A percentile compares a stretch with the other conserved stretches of the same genome.
Evolutionary conservation across 1,284 basidiomycete genomes (phyloP).

Genomic region (Mycena sp.): DNA sequence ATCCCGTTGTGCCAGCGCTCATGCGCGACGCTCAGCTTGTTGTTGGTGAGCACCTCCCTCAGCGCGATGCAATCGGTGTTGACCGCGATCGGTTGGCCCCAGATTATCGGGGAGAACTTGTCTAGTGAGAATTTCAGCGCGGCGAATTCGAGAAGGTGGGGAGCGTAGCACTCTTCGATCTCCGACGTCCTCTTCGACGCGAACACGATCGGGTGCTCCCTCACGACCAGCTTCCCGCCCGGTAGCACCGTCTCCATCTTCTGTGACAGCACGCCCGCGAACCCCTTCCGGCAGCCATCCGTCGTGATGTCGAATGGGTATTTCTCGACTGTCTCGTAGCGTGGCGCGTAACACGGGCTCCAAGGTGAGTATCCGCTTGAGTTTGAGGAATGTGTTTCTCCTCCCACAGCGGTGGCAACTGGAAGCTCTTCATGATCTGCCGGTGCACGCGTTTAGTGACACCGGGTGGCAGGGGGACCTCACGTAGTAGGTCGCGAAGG

Average conservation of each 20-base stretch:
- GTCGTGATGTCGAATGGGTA: conserved; percentile 45
- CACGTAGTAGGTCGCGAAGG: conserved; percentile 37
- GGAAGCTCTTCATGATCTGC: conserved; percentile 28
- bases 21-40: neutral
- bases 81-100: conserved; percentile 37
- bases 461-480: neutral
- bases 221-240: conserved; percentile 5
- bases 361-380: conserved; percentile 39
- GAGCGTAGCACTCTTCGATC: conserved; percentile 41
- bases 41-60: conserved; percentile 32
- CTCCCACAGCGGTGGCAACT: conserved; percentile 36
- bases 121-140: conserved; percentile 40
- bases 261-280: conserved; percentile 43
- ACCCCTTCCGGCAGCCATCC: conserved; percentile 44
- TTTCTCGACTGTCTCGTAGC: conserved; percentile 35
- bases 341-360: conserved; percentile 40
- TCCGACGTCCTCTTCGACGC: conserved; percentile 23
- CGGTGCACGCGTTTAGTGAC: conserved; percentile 33
- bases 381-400: conserved; percentile 37
- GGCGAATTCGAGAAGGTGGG: conserved; percentile 42
- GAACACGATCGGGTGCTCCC: no score
- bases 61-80: conserved; percentile 44
- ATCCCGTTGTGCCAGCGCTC: no score
- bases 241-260: conserved; percentile 26
- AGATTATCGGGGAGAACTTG: conserved; percentile 15